A percentile compares a stretch with the other conserved stretches of the same genome.
phyloP scores from a whole-genome alignment of 1,139 yeast genomes.

The Scheffersomyces insectosa region DNA sequence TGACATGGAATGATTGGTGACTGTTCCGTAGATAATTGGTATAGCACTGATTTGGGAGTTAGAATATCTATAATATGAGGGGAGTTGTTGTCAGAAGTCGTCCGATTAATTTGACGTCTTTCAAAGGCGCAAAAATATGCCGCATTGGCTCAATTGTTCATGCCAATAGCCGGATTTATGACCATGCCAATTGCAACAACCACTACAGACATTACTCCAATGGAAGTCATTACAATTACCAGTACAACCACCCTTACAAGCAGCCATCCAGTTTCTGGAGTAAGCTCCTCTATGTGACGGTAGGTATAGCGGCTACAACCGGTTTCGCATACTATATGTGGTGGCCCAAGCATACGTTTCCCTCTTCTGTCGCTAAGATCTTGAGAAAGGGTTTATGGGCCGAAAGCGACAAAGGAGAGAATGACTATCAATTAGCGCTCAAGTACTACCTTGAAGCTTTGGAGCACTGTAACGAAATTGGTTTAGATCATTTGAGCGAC shows the following conservation, averaged over 20 bases:
- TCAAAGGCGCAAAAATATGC: too few species aligned
- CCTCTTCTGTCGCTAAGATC: constrained; percentile 61
- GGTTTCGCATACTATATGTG: constrained; percentile 49
- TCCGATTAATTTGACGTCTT: too few species aligned
- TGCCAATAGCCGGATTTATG: too few species aligned
- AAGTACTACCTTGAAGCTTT: constrained; percentile 58
- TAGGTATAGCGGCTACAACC: constrained; percentile 32
- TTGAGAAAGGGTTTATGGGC: constrained; percentile 82
- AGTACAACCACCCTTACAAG: constrained; percentile 14
- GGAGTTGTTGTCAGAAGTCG: too few species aligned
- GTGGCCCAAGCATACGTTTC: constrained; percentile 63
- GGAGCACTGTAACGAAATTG: constrained; percentile 40
- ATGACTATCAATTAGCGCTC: constrained; percentile 63
- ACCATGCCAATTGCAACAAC: background rate
- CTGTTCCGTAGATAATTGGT: too few species aligned
- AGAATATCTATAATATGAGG: too few species aligned
- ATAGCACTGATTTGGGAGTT: too few species aligned
- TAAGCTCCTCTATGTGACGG: constrained; percentile 18
- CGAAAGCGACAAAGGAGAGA: constrained; percentile 70
- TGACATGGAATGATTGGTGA: too few species aligned
- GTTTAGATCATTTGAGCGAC: constrained; percentile 58
- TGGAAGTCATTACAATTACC: constrained; percentile 11
- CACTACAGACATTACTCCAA: background rate
- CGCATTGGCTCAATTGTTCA: too few species aligned
- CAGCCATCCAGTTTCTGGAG: constrained; percentile 22